Percentiles rank a stretch among this genome's conserved stretches.
These are phyloP conservation scores for Isabelozyma heimii DNA, from an alignment of 805 yeast genomes.

Conservation along the genomic window DNA sequence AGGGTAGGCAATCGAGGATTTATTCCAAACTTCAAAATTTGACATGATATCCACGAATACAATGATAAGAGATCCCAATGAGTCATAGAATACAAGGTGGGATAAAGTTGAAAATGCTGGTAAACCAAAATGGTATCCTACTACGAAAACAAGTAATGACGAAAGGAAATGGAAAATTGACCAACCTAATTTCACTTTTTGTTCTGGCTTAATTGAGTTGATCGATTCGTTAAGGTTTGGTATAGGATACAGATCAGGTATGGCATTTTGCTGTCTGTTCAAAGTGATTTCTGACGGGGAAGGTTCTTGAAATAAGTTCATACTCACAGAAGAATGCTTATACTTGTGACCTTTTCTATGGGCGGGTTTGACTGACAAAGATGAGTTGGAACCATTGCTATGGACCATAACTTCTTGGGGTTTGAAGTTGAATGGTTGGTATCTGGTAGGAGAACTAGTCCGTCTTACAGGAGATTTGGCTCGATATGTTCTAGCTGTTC, in stretches of 20 bases:
- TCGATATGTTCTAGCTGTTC: slow-evolving; percentile 24
- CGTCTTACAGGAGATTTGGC: slow-evolving; percentile 28
- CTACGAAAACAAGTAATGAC: slow-evolving; percentile 54
- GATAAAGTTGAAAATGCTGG: slow-evolving; percentile 73
- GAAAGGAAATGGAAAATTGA: slow-evolving; percentile 53
- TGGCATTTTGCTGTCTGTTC: slow-evolving; percentile 56
- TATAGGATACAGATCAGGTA: slow-evolving; percentile 67
- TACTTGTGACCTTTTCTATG: slow-evolving; percentile 93
- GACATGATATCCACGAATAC: slow-evolving; percentile 75
- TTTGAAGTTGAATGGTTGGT: slow-evolving; percentile 64
- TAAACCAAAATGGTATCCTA: slow-evolving; percentile 58
- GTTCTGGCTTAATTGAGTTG: slow-evolving; percentile 56
- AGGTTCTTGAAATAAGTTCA: slow-evolving; percentile 95
- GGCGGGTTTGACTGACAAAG: slow-evolving; percentile 47
- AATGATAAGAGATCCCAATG: slow-evolving; percentile 68
- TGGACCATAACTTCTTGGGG: slow-evolving; percentile 44
- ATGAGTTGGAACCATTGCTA: slow-evolving; percentile 17
- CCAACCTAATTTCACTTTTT: slow-evolving; percentile 58
- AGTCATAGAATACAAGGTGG: slow-evolving; percentile 84
- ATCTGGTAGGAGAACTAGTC: slow-evolving; percentile 15
- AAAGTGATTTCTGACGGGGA: slow-evolving; percentile 36
- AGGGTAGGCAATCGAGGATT: slow-evolving; percentile 78
- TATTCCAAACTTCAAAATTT: slow-evolving; percentile 92
- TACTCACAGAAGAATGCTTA: slow-evolving; percentile 93
- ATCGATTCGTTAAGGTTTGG: slow-evolving; percentile 68